phyloP scores from a whole-genome alignment of 1,284 basidiomycete species.

The Psilocybe mexicana region DNA sequence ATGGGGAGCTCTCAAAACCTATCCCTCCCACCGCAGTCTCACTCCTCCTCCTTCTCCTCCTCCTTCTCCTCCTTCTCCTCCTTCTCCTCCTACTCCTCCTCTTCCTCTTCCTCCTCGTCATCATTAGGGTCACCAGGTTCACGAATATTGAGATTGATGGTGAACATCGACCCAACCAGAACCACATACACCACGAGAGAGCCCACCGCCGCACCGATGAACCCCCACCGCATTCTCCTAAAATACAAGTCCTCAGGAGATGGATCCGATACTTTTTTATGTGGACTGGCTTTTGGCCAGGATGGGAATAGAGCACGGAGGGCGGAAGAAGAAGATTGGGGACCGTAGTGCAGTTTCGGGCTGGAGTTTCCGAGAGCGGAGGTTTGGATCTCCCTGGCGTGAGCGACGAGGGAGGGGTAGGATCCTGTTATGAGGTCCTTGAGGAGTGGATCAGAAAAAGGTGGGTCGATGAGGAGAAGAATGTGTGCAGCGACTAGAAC shows the following conservation, averaged over 20 bases:
- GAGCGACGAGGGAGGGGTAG: slow-evolving; percentile 56
- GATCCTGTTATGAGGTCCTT: slow-evolving; percentile 51
- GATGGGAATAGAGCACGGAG: slow-evolving; percentile 32
- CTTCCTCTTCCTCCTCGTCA: no score
- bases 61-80: no score
- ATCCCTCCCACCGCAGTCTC: no score
- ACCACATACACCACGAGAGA: slow-evolving; percentile 35
- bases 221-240: slow-evolving; percentile 38
- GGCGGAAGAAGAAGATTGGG: slow-evolving; percentile 18
- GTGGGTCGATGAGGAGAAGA: slow-evolving; percentile 56
- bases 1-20: no score
- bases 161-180: slow-evolving; percentile 22
- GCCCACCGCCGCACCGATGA: slow-evolving; percentile 38
- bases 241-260: slow-evolving; percentile 33
- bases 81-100: no score
- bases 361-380: slow-evolving; percentile 25
- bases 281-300: slow-evolving; percentile 15
- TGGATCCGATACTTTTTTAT: slow-evolving; percentile 7
- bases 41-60: no score
- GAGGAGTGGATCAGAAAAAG: slow-evolving; percentile 62
- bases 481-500: slow-evolving; percentile 66
- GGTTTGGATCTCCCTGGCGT: slow-evolving; percentile 52
- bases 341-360: slow-evolving; percentile 5
- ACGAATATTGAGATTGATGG: neutral
- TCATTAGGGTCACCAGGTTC: no score